phyloP scores from a whole-genome alignment of 2,329 filamentous ascomycete genomes.

The Verticillium albo-atrum region DNA sequence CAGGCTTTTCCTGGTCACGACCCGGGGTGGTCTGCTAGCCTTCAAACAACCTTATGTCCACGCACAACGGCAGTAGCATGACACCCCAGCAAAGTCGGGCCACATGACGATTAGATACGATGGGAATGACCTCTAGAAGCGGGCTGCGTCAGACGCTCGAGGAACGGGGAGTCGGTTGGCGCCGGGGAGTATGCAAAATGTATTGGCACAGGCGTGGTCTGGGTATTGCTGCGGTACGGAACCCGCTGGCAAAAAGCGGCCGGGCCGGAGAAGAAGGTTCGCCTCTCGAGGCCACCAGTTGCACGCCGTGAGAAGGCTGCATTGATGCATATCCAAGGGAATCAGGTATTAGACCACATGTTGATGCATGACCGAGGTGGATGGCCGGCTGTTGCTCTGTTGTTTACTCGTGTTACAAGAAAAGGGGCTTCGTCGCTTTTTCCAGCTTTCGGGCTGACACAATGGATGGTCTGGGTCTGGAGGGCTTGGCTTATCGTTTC shows the following conservation, averaged over 20 bases:
- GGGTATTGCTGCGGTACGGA: not conserved
- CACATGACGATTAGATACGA: slow-evolving; percentile 1
- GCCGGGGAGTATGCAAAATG: slow-evolving; percentile 7
- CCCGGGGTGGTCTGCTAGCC: not conserved
- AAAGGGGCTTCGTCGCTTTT: slow-evolving; percentile 2
- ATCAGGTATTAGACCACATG: slow-evolving; percentile 43
- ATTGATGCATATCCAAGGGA: slow-evolving; percentile 31
- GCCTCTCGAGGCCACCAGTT: slow-evolving; percentile 3
- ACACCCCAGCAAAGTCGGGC: not conserved
- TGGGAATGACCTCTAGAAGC: slow-evolving; percentile 1
- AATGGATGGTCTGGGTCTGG: slow-evolving; percentile 2
- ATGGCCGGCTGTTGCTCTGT: slow-evolving; percentile 33
- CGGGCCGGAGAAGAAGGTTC: not conserved
- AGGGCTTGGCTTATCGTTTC: slow-evolving; percentile 4
- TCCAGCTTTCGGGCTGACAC: not conserved
- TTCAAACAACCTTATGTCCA: not conserved
- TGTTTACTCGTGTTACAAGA: slow-evolving; percentile 15
- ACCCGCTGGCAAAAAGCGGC: not conserved
- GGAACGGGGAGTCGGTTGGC: slow-evolving; percentile 20
- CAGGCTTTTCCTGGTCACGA: not conserved
- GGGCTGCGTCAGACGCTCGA: slow-evolving; percentile 9
- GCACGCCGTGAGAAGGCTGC: slow-evolving; percentile 16
- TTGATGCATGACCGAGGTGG: slow-evolving; percentile 46
- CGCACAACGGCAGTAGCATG: not conserved
- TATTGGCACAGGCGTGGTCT: not conserved